Base-by-base conservation (phyloP, 2,329 filamentous ascomycete genomes). In the Phoma sp. region DNA sequence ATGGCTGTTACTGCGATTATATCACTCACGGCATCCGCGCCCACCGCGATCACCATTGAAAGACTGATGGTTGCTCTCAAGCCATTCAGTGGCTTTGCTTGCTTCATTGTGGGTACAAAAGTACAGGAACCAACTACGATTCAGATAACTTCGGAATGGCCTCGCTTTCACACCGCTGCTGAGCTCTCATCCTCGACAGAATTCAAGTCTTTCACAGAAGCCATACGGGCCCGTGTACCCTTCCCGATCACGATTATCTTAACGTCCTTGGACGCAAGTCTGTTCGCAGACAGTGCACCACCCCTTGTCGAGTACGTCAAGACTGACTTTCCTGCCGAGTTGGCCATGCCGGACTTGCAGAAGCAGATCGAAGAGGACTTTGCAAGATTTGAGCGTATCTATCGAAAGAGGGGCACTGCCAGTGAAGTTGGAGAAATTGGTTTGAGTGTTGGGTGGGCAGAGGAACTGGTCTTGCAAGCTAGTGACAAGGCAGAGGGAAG, bases 111-210 rank as follows among this genome's bases (percentile, higher is more conserved):
- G 3, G 37, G 45, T 6, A 35, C 21, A 6, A 24, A 35, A 27
- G 31, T 41, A 10, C 37, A 49, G 21, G n/a, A 33, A 3, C 36
- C 29, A 4, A 9, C 27, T 2, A 49, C 37, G 3, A 35, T 49
- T 9, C 47, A 51, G 12, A 32, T 43, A 27, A 51, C 47, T 10
- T 43, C 47, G 9, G 12, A 19, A 9, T 51, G 47, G 47, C 39
- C 39, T 1, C 36, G 24, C 1, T n/a, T 12, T 21, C 8, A 29
- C 6, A 8, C 4, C 33, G 2, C 32, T n/a, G 15, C 8, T 25
- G 19, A 35, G 9, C 24, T 36, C 3, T 17, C 9, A 12, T 2
- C 13, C n/a, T 43, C 47, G 3, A 7, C 31, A 31, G 13, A 33
- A 0, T 43, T 43, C 17, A 31, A 31, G 7, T 21, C 22, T 12